These are phyloP conservation scores for Stephanodiscus triporus DNA, from an alignment of 108 stramenopile species.

Conservation along the genomic window DNA sequence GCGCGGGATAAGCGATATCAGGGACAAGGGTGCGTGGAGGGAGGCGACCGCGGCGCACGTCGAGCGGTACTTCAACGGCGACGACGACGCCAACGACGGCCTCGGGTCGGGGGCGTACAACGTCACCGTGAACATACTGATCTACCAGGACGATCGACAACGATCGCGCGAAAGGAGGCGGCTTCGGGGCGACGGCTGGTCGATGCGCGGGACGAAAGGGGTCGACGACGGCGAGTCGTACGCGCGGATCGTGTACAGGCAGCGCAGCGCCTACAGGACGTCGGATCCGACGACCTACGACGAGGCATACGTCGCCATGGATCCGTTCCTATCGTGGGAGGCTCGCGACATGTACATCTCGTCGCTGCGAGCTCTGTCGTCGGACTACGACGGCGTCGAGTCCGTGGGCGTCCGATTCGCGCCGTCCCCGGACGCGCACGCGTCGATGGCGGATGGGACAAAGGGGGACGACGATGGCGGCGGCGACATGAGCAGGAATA, in stretches of 20 bases:
- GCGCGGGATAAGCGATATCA: not conserved
- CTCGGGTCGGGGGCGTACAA: not conserved
- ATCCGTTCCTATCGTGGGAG: not conserved
- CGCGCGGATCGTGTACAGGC: not conserved
- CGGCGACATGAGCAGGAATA: not conserved
- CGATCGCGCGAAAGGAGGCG: not conserved
- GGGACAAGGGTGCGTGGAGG: not conserved
- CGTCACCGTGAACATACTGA: slow-evolving; percentile 1
- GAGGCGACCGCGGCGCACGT: slow-evolving; percentile 8
- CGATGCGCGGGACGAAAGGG: not conserved
- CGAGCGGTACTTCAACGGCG: slow-evolving; percentile 6
- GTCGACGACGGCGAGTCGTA: not conserved
- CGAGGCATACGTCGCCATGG: not conserved
- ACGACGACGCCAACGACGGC: not conserved
- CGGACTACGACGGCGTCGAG: slow-evolving; percentile 7
- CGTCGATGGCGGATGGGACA: not conserved
- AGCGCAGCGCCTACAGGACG: slow-evolving; percentile 4
- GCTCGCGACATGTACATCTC: not conserved
- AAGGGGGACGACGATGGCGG: not conserved
- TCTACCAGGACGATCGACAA: not conserved
- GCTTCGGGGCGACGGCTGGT: not conserved
- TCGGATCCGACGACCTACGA: not conserved
- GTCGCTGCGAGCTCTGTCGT: not conserved
- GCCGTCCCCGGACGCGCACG: not conserved
- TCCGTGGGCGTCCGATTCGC: not conserved